These are phyloP conservation scores for Syzygium malaccense DNA, from an alignment of 441 rosid genomes.

Conservation along the genomic window DNA sequence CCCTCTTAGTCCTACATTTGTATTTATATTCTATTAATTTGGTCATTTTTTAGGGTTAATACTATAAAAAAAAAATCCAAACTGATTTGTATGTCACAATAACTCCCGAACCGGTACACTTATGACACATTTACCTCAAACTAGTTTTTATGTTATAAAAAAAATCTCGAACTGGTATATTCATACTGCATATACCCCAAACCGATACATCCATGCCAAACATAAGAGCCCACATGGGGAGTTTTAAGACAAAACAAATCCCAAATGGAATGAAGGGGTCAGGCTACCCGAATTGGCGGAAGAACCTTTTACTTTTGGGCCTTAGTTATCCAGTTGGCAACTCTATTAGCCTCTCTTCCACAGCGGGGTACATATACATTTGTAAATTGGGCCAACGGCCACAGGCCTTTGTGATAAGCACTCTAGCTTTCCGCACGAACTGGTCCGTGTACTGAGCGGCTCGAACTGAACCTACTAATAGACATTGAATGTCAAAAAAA, in stretches of 20 bases:
- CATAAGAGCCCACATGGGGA: neutral
- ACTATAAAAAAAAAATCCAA: no score
- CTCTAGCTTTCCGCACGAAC: neutral
- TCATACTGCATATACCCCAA: no score
- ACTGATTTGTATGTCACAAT: no score
- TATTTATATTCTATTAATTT: no score
- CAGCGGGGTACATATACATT: neutral
- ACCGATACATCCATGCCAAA: no score
- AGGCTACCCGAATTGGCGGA: neutral
- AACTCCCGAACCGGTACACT: no score
- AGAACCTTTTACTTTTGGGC: neutral
- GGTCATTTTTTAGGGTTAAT: no score
- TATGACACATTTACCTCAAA: no score
- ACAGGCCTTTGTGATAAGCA: neutral
- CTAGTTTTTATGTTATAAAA: no score
- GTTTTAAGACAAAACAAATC: neutral
- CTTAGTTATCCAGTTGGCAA: neutral
- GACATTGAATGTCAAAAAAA: neutral
- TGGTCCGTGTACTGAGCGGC: neutral
- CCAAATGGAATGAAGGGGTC: fast-evolving
- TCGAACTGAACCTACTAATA: neutral
- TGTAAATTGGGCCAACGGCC: neutral
- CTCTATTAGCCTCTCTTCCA: neutral
- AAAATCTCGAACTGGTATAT: no score
- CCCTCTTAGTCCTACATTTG: no score